phyloP scores from a whole-genome alignment of 345 rosid species.

The Melastoma malabathricum region DNA sequence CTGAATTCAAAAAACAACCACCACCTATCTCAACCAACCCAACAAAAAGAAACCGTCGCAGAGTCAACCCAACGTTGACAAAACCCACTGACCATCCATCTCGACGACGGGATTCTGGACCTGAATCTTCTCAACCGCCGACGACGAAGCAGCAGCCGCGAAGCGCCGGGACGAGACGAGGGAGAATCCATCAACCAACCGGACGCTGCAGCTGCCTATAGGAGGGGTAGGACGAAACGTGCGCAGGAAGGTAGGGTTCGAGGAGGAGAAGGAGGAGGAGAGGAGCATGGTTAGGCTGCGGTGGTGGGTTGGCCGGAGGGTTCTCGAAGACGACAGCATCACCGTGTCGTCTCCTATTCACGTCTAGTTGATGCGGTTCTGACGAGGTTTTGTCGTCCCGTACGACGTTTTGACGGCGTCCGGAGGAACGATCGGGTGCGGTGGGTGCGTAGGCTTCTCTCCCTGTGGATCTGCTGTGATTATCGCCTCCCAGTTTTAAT shows the following conservation, averaged over 20 bases:
- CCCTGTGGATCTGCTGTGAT: too few species aligned
- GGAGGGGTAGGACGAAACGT: neutral
- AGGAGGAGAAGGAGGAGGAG: constrained; percentile 10
- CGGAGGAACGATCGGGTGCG: too few species aligned
- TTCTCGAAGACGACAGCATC: too few species aligned
- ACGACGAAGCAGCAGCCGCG: constrained; percentile 15
- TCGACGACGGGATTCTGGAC: constrained; percentile 30
- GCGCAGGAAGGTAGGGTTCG: neutral
- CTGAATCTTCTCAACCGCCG: constrained; percentile 21
- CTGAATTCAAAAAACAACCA: constrained; percentile 13
- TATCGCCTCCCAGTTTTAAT: too few species aligned
- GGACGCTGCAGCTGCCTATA: constrained; percentile 5
- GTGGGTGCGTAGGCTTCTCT: too few species aligned
- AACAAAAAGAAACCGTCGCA: neutral
- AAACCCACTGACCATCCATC: constrained; percentile 23
- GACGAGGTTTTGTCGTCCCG: too few species aligned
- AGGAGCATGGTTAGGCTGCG: neutral
- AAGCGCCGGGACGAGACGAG: constrained; percentile 21
- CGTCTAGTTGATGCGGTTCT: too few species aligned
- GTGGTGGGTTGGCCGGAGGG: too few species aligned
- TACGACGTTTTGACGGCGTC: too few species aligned
- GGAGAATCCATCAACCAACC: constrained; percentile 8
- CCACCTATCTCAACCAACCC: neutral
- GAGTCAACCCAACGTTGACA: neutral
- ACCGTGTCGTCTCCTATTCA: too few species aligned